phyloP scores from a whole-genome alignment of 257 asterid genomes.

The Petunia axillaris region DNA sequence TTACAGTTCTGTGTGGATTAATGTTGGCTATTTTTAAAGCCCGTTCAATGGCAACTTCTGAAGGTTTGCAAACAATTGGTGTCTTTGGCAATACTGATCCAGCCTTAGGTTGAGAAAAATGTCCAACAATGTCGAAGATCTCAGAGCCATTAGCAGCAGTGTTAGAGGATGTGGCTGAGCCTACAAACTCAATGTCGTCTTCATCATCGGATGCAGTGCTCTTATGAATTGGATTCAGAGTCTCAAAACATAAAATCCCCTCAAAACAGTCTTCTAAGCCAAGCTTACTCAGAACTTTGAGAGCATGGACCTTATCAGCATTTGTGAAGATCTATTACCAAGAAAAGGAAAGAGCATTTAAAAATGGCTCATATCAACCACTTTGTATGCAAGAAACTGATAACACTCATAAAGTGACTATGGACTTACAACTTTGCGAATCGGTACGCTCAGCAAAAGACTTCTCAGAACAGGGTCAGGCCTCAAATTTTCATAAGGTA shows the following conservation, averaged over 20 bases:
- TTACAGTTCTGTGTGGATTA: conserved; percentile 81
- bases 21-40: conserved; percentile 84
- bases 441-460: conserved; percentile 74
- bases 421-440: conserved; percentile 79
- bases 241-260: conserved; percentile 93
- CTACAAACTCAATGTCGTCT: conserved; percentile 72
- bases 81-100: conserved; percentile 67
- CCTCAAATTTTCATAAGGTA: conserved; percentile 83
- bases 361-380: not conserved
- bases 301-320: conserved; percentile 85
- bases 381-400: not conserved
- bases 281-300: conserved; percentile 61
- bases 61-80: conserved; percentile 89
- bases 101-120: conserved; percentile 64
- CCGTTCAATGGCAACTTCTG: conserved; percentile 69
- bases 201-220: conserved; percentile 75
- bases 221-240: conserved; percentile 79
- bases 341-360: not conserved
- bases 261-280: conserved; percentile 93
- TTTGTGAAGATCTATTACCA: conserved; percentile 80
- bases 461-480: conserved; percentile 87
- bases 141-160: conserved; percentile 29
- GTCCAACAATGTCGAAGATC: conserved; percentile 77
- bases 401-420: not conserved
- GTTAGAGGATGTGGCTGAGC: conserved; percentile 37